Evolutionary conservation across 768 basidiomycete species (phyloP).

Genomic region (Fomitopsis serialis): DNA sequence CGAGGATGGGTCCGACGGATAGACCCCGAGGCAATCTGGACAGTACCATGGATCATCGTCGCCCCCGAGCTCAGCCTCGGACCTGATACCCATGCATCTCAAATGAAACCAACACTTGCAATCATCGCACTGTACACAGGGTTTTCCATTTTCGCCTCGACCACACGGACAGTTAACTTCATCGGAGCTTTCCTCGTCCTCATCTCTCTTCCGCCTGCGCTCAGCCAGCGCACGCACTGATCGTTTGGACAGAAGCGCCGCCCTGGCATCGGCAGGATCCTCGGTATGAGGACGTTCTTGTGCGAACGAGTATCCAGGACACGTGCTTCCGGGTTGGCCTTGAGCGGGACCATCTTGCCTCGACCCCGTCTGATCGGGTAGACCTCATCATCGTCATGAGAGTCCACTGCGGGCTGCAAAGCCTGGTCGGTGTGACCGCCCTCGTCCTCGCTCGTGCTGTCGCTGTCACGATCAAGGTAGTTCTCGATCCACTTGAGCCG

Average conservation of each 20-base stretch:
- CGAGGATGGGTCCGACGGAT: constrained; percentile 33
- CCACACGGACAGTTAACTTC: constrained; percentile 60
- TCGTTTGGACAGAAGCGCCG: constrained; percentile 67
- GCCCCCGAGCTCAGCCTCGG: constrained; percentile 57
- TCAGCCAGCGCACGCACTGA: constrained; percentile 58
- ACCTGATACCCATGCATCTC: constrained; percentile 68
- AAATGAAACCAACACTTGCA: constrained; percentile 83
- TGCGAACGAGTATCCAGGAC: constrained; percentile 11
- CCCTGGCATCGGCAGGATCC: constrained; percentile 75
- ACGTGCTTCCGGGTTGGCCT: constrained; percentile 29
- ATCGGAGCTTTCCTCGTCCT: constrained; percentile 30
- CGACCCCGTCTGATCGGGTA: constrained; percentile 36
- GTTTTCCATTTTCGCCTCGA: constrained; percentile 64
- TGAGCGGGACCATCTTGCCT: constrained; percentile 58
- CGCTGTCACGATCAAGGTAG: constrained; percentile 72
- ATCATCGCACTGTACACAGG: constrained; percentile 76
- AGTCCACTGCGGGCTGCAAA: constrained; percentile 23
- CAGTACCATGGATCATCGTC: constrained; percentile 85
- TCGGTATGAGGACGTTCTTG: constrained; percentile 40
- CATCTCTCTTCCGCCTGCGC: constrained; percentile 30
- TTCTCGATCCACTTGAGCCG: constrained; percentile 60
- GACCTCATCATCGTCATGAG: constrained; percentile 22
- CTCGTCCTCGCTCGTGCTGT: constrained; percentile 37
- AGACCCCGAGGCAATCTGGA: constrained; percentile 44
- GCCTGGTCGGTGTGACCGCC: constrained; percentile 28